Base-by-base conservation (phyloP, 345 rosid genomes). In the Syzygium aromaticum region DNA sequence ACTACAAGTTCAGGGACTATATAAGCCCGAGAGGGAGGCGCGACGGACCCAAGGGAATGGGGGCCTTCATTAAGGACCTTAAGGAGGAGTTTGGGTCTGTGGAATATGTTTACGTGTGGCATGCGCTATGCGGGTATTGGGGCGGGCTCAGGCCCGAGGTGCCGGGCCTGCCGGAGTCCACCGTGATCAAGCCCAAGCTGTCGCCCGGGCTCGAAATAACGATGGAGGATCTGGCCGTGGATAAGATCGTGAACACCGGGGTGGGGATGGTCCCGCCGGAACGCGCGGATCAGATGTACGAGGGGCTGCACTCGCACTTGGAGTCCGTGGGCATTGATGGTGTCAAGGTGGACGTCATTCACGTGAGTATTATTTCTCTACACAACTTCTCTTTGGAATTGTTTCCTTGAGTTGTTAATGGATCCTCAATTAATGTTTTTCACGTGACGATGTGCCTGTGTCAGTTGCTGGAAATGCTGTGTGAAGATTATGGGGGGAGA, bases 301-400 rank as follows among this genome's bases (percentile, higher is more conserved):
- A 98, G 84, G 99, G 99, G 22, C 89, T 98, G 33, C 99, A 98
- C 85, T 93, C 98, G 19, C 98, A 95, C 86, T 84, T 98, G 87
- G 91, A 92, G 87, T 90, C 87, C 16, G 94, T 84, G 14, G 99
- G 99, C 25, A 92, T 98, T 85, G 98, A 98, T 87, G 99, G 99
- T 25, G 99, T 98, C 92, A 98, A 98, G 89, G 96, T 98, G 30
- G 99, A 98, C 91, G 99, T 96, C 87, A 98, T 98, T 85, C 99
- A 98, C 59, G 99, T 97, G 92, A 95, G 98, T 90, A n/a, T 56
- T 43, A 43, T 43, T 43, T 43, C 77, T n/a, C 83, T 40, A 12
- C 49, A 25, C 30, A 28, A 13, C 23, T 40, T 40, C 49, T 21
- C 53, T 25, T 51, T 27, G 21, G 22, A 49, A 78, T 30, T 43